These are phyloP conservation scores for Aspergillus brunneoviolaceus DNA, from an alignment of 2,329 filamentous ascomycete species.

Conservation along the genomic window DNA sequence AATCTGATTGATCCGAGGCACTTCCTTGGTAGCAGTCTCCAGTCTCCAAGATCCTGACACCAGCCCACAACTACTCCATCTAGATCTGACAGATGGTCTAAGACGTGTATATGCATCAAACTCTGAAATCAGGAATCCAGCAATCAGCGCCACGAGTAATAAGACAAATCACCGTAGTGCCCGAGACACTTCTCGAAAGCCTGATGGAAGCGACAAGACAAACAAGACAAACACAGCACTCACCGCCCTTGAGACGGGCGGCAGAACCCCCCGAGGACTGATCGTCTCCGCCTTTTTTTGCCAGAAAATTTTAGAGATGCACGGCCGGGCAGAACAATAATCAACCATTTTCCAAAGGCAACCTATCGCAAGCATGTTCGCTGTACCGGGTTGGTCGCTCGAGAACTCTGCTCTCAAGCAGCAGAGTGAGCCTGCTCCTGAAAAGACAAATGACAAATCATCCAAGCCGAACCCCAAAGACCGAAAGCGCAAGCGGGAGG, in stretches of 20 bases:
- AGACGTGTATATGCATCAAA: not conserved
- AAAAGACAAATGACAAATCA: conserved; percentile 56
- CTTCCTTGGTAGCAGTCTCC: not conserved
- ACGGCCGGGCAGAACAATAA: not conserved
- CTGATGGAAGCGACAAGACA: not conserved
- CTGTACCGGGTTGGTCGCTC: conserved; percentile 89
- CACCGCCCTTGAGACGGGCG: not conserved
- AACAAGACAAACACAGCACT: not conserved
- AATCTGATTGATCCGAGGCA: not conserved
- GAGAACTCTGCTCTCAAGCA: conserved; percentile 69
- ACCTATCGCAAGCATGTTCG: conserved; percentile 65
- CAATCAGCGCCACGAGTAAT: no score
- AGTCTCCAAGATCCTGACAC: not conserved
- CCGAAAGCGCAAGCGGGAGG: conserved; percentile 54
- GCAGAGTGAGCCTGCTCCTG: conserved; percentile 62
- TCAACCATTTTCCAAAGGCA: not conserved
- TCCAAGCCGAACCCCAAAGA: conserved; percentile 35
- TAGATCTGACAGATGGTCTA: not conserved
- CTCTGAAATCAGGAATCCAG: no score
- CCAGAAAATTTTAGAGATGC: conserved; percentile 17
- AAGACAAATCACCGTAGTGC: no score
- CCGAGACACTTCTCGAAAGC: not conserved
- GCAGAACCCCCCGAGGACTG: not conserved
- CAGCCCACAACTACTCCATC: not conserved
- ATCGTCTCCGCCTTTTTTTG: conserved; percentile 15